Base-by-base conservation (phyloP, 1,284 basidiomycete genomes). In the Ceratobasidium sp. region DNA sequence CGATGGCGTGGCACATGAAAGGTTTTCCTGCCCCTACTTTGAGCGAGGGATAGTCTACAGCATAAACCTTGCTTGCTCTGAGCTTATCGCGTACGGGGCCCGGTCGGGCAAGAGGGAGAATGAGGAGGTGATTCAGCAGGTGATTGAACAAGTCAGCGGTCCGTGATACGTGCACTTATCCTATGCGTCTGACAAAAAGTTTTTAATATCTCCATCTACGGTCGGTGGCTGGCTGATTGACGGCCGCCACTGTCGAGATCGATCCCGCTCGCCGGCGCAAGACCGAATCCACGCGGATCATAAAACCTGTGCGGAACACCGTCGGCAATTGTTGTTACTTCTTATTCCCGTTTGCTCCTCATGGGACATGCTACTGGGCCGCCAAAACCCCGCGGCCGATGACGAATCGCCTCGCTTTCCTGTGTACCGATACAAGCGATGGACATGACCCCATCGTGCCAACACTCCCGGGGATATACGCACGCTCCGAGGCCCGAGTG, bases 281-380 rank as follows among this genome's bases (percentile, higher is more conserved):
- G 36, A 6, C 36, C 8, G 6, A 14, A 39, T 14, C 36, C 36
- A n/a, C 28, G 26, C 28, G 26, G 53, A 55, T 30, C 52, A 32
- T 16, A 26, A n/a, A n/a, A 55, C 45, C 21, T 23, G 32, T 23
- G 41, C 64, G 64, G 34, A 67, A 34, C 64, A 67, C 46, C 3
- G 18, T 67, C 64, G 64, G 64, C 64, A 67, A 26, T 53, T 26
- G 48, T 30, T 30, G 32, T 67, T 55, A 21, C 64, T 67, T 53
- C 61, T 43, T 34, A 50, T 46, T 64, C 41, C 61, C 41, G 61
- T 50, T 64, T 23, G n/a, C n/a, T n/a, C n/a, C n/a, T n/a, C n/a
- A n/a, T n/a, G n/a, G n/a, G 59, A 23, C 21, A 61, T 18, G 45
- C 39, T 26, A 14, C 6, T 36, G 61, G 30, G 21, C 60, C 32